Base-by-base conservation (phyloP, 2,329 filamentous ascomycete species). In the Fusarium pseudonygamai region DNA sequence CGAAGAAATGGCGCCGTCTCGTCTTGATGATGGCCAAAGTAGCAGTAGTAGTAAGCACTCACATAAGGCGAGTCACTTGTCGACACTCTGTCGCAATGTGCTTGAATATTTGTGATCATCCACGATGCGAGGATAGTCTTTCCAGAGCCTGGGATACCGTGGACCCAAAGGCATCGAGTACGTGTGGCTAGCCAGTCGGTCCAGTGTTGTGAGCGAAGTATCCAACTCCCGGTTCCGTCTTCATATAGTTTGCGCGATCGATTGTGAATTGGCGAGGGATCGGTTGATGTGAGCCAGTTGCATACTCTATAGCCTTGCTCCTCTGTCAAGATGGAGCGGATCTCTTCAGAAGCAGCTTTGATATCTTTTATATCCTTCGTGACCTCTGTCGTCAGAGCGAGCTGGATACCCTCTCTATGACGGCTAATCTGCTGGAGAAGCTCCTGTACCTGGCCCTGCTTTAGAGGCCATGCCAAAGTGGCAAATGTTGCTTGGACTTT, bases 81-180 rank as follows among this genome's bases (percentile, higher is more conserved):
- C 0, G 24, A 36, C 1, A 16, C 11, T 0, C 1, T 24, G 0
- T 20, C 3, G 6, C 42, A 59, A 3, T 59, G 9, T 0, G 0
- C 2, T 22, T 20, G 24, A 2, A 7, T 3, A 2, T 28, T 26
- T 30, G 11, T 2, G 0, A 49, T 39, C 1, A 34, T 0, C 42
- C 22, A 49, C 0, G 42, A 47, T 11, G 56, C 20, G 1, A 59
- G 32, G 3, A 59, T 24, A 0, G 56, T 49, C n/a, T 59, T 49
- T 1, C 42, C 56, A 5, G 42, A 5, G 5, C 42, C 56, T 5
- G 42, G 42, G 6, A 59, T 49, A 2, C 56, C 32, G 3, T 30
- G 56, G 0, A 49, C 1, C 42, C 32, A 59, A 6, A 49, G 20
- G 1, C 40, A 59, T 30, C 30, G 32, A 1, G 1, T 1, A 5